phyloP scores from a whole-genome alignment of 2,329 filamentous ascomycete genomes.

The Biscogniauxia sp. region DNA sequence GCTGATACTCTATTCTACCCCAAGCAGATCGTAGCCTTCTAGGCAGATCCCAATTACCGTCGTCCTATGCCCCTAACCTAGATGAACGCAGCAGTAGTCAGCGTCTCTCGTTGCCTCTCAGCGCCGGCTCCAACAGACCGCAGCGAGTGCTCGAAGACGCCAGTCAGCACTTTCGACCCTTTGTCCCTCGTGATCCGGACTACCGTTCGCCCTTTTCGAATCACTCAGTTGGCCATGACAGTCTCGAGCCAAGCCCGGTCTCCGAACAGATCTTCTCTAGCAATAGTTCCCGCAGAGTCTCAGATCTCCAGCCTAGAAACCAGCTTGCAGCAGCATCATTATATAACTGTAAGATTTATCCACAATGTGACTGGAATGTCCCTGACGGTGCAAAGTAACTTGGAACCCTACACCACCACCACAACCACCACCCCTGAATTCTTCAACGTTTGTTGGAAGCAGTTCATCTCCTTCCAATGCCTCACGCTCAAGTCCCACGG shows the following conservation, averaged over 20 bases:
- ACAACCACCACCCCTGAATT: slow-evolving; percentile 13
- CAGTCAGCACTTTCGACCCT: slow-evolving; percentile 31
- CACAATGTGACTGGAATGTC: neutral
- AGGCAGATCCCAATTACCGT: slow-evolving; percentile 15
- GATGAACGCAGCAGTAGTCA: slow-evolving; percentile 6
- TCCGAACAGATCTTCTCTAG: slow-evolving; percentile 13
- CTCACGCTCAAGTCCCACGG: slow-evolving; percentile 29
- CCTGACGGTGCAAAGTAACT: slow-evolving; percentile 16
- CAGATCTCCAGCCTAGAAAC: slow-evolving; percentile 17
- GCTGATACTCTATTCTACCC: neutral
- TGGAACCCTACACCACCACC: slow-evolving; percentile 12
- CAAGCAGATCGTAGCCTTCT: slow-evolving; percentile 26
- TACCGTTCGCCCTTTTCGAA: slow-evolving; percentile 19
- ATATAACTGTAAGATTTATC: slow-evolving; percentile 18
- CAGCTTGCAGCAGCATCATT: slow-evolving; percentile 23
- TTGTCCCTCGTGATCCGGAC: slow-evolving; percentile 13
- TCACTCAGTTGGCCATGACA: slow-evolving; percentile 6
- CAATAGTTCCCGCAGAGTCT: slow-evolving; percentile 14
- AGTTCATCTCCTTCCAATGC: slow-evolving; percentile 28
- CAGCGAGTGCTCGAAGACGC: slow-evolving; percentile 30
- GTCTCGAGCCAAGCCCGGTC: slow-evolving; percentile 13
- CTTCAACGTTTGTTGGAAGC: slow-evolving; percentile 14
- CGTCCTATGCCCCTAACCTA: slow-evolving; percentile 2
- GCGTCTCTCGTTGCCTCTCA: slow-evolving; percentile 22
- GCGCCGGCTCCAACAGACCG: slow-evolving; percentile 10